Evolutionary conservation across 2,329 filamentous ascomycete species (phyloP).

Genomic region (Clonostachys chloroleuca): DNA sequence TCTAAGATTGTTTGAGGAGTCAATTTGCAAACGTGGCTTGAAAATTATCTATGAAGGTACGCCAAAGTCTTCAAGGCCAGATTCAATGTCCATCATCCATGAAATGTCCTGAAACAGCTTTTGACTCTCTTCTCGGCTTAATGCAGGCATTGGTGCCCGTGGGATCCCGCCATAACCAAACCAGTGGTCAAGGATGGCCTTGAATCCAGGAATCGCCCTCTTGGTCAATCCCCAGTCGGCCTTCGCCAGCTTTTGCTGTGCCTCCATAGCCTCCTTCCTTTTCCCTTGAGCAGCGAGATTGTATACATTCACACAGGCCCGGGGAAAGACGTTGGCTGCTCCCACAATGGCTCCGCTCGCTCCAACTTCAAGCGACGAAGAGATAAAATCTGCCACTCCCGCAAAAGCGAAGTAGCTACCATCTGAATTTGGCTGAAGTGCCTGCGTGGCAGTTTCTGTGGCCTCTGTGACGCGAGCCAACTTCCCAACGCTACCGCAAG

Average conservation of each 20-base stretch:
- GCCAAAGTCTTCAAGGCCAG: constrained; percentile 3
- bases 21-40: no score
- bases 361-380: constrained; percentile 6
- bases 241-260: constrained; percentile 8
- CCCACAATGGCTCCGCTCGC: constrained; percentile 10
- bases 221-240: constrained; percentile 13
- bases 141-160: constrained; percentile 33
- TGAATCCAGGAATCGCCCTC: constrained; percentile 12
- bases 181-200: constrained; percentile 21
- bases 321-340: constrained; percentile 11
- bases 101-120: constrained; percentile 7
- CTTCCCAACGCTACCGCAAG: constrained; percentile 52
- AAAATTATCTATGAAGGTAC: not conserved
- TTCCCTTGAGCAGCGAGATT: constrained; percentile 7
- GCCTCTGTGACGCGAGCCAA: constrained; percentile 47
- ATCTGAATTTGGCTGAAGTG: not conserved
- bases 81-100: constrained; percentile 9
- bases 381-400: constrained; percentile 10
- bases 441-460: constrained; percentile 6
- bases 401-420: constrained; percentile 8
- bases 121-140: constrained; percentile 4
- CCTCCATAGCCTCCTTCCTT: constrained; percentile 6
- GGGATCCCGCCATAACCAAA: constrained; percentile 54
- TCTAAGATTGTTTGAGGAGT: no score
- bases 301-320: constrained; percentile 11